Evolutionary conservation across 768 basidiomycete species (phyloP), one percentile per base, ranked within the genome.

Genomic region (Trametes elegans): DNA sequence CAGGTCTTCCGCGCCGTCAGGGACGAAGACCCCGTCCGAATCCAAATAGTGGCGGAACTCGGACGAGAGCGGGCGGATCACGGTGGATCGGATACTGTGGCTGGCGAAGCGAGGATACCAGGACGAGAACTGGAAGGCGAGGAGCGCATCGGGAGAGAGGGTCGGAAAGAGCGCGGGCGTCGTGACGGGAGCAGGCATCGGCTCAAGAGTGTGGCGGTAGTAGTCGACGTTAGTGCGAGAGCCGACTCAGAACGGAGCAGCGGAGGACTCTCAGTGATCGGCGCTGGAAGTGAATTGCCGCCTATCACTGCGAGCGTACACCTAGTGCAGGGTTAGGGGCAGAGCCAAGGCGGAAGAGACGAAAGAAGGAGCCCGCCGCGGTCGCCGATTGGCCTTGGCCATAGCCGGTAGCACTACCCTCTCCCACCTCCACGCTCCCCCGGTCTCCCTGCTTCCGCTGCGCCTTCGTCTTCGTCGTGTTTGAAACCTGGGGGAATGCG

Each of bases 1-100:
- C 90, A 74, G 60, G 65, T 91, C 77, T 71, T 90, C 91, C 6
- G 91, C 85, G 34, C 90, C 92, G 54, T 85, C 80, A 0, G 93
- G 93, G 1, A 94, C 72, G 58, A 88, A 83, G 23, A 95, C 81
- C n/a, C 92, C 83, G 62, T 96, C 90, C n/a, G 85, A 79, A 56
- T 88, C 77, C 35, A 95, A 77, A 66, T 93, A 95, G 14, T 79
- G 76, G 35, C 74, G 71, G 57, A 96, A 94, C 0, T 79, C 77
- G 28, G 70, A 66, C 3, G 79, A 75, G 7, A 94, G 71, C 0
- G 90, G 89, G 19, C 78, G 81, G 59, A 94, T 81, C 48, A 92
- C 73, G 8, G 81, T 91, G 7, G 88, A 89, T 68, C 82, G 87
- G 61, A 90, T 83, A 46, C 81, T 84, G 24, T 82, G 63, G 7